These are phyloP conservation scores for Neofusicoccum sp. DNA, from an alignment of 2,329 filamentous ascomycete genomes.

Conservation along the genomic window DNA sequence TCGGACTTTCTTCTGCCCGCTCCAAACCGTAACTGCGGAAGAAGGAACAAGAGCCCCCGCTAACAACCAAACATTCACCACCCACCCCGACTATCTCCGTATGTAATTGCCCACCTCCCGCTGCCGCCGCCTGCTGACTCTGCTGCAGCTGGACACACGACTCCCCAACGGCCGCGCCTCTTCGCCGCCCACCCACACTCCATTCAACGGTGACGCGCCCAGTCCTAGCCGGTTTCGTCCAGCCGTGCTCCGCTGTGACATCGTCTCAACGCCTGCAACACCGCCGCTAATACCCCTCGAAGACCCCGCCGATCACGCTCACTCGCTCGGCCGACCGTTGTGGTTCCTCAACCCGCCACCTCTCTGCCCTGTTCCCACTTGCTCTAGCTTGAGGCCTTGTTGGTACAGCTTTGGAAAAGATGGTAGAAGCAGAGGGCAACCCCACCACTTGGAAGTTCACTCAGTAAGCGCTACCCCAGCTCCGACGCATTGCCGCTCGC, in stretches of 20 bases:
- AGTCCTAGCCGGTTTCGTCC: constrained; percentile 21
- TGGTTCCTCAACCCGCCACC: constrained; percentile 1
- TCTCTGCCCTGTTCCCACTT: background rate
- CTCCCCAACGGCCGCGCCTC: constrained; percentile 14
- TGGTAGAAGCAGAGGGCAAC: constrained; percentile 95
- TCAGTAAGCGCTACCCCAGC: constrained; percentile 68
- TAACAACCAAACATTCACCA: constrained; percentile 21
- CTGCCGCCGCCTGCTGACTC: constrained; percentile 11
- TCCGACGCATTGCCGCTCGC: background rate
- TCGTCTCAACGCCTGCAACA: constrained; percentile 20
- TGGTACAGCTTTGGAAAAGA: constrained; percentile 55
- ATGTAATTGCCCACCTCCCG: constrained; percentile 18
- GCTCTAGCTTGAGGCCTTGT: constrained; percentile 21
- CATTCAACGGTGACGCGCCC: constrained; percentile 23
- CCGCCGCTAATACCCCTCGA: constrained; percentile 19
- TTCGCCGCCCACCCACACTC: constrained; percentile 12
- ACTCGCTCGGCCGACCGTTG: constrained; percentile 8
- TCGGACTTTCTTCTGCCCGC: constrained; percentile 22
- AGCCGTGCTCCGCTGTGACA: constrained; percentile 22
- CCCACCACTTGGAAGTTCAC: constrained; percentile 99
- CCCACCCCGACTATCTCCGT: constrained; percentile 21
- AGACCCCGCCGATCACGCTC: constrained; percentile 15
- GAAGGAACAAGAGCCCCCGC: constrained; percentile 13
- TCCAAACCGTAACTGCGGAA: constrained; percentile 6
- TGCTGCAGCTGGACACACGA: constrained; percentile 18